Evolutionary conservation across 1,284 basidiomycete genomes (phyloP).

Genomic region (Malassezia japonica): DNA sequence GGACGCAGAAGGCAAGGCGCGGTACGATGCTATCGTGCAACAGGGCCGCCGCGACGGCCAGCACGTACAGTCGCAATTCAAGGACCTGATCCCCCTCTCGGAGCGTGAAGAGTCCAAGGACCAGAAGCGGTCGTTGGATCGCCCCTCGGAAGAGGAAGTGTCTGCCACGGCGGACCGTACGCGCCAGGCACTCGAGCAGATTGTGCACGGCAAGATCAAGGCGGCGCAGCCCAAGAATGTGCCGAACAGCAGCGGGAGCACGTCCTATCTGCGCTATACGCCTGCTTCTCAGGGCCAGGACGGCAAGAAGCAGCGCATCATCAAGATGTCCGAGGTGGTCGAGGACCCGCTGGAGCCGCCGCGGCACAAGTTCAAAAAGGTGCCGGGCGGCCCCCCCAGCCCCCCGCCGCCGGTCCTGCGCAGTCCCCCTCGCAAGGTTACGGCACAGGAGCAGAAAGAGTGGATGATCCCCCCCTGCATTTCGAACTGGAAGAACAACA

Average conservation of each 20-base stretch:
- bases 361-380: constrained; percentile 96
- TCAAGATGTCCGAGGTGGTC: constrained; percentile 71
- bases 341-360: constrained; percentile 96
- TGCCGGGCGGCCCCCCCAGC: constrained; percentile 84
- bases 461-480: constrained; percentile 99
- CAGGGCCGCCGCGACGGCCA: constrained; percentile 82
- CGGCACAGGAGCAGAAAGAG: constrained; percentile 93
- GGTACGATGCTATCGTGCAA: constrained; percentile 91
- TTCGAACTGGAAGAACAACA: constrained; percentile 99
- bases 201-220: constrained; percentile 91
- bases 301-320: constrained; percentile 81
- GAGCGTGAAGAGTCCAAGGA: constrained; percentile 75
- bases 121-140: constrained; percentile 61
- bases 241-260: constrained; percentile 21
- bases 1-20: constrained; percentile 86
- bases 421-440: constrained; percentile 88
- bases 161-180: constrained; percentile 81
- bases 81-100: constrained; percentile 85
- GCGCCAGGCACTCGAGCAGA: constrained; percentile 77
- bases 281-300: constrained; percentile 65
- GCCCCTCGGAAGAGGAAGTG: constrained; percentile 83
- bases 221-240: constrained; percentile 67
- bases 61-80: constrained; percentile 84
- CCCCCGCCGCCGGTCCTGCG: constrained; percentile 94
- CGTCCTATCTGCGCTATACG: constrained; percentile 80